Base-by-base conservation (phyloP, 768 basidiomycete species). In the Sporobolomyces phaffii region DNA sequence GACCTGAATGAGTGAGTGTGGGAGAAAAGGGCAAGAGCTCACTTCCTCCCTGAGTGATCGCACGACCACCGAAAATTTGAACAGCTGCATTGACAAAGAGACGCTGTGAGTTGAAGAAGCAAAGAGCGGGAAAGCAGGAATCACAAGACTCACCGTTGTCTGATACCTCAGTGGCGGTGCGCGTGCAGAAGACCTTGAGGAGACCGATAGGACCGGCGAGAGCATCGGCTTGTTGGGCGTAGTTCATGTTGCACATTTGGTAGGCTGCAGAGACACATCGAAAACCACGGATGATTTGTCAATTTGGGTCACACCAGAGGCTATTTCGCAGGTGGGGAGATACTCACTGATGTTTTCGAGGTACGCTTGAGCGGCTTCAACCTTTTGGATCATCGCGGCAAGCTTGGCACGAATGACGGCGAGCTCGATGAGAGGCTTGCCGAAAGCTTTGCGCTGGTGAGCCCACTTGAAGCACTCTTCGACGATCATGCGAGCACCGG, bases 1-100 rank as follows among this genome's bases (percentile, higher is more conserved):
- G 36, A n/a, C 22, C 11, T 33, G 22, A n/a, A 18, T 18, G 22
- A 33, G 4, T 20, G 5, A 20, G 29, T 5, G 38, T 14, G 20
- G 22, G 26, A 3, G 53, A 41, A 44, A 24, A 28, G 59, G 20
- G 17, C 1, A n/a, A 45, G 20, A n/a, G 50, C 54, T 47, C 48
- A 58, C 54, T 63, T 38, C 70, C 65, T 7, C 48, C 34, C 77
- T 83, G 82, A 33, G 90, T 90, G 62, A 91, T 84, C 52, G 88
- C 90, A 61, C 91, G 84, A 13, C 90, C 91, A 70, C 90, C 89
- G 69, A 90, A 91, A 69, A 91, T 83, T 81, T 87, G 87, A 1
- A 87, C 85, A 8, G 89, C 86, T 50, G 22, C 3, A 10, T 26
- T n/a, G 26, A 20, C 8, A 5, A 44, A 4, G 15, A 22, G 26